Evolutionary conservation across 805 yeast genomes (phyloP), one percentile per base, ranked within the genome.

Genomic region (Naumovozyma baii): DNA sequence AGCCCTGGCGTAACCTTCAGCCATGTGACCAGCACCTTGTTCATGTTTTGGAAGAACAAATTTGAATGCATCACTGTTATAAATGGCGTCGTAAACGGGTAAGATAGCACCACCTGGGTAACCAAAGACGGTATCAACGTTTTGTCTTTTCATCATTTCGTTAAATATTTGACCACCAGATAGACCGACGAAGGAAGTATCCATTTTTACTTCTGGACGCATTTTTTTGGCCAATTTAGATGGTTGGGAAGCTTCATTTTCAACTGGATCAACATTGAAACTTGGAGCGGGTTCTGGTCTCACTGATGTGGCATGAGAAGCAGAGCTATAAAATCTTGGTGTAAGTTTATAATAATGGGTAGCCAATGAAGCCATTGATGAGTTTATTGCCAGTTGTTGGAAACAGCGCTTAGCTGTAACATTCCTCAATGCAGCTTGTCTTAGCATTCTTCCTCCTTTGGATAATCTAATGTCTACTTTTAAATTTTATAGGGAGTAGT

Each of bases 21-120:
- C 98, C 97, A 92, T 92, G 67, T 92, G 98, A 39, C 98, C 98
- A 14, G 97, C 98, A 62, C 98, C 98, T 67, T 92, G 98, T 66
- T 92, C 98, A 63, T 92, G 97, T 56, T 94, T 76, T 37, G 98
- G 98, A 48, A 92, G 69, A 41, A 92, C 84, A 59, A 92, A 92
- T 51, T 80, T 77, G 72, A 92, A 90, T 56, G 83, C 76, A 41
- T 80, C 78, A 17, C 95, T 84, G 68, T 90, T 83, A 71, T 82
- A 85, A 52, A 92, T 92, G 50, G 97, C 97, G 61, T 92, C 98
- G 59, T 83, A 92, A 19, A 92, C 98, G 12, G 98, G 97, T 55
- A 92, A 73, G 56, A 92, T 92, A 50, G 98, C 98, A 62, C 98
- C 98, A 57, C 98, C 98, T 40, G 98, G 94, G 68, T 92, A 92